phyloP scores from a whole-genome alignment of 1,284 basidiomycete genomes.

The Bondarzewia mesenterica region DNA sequence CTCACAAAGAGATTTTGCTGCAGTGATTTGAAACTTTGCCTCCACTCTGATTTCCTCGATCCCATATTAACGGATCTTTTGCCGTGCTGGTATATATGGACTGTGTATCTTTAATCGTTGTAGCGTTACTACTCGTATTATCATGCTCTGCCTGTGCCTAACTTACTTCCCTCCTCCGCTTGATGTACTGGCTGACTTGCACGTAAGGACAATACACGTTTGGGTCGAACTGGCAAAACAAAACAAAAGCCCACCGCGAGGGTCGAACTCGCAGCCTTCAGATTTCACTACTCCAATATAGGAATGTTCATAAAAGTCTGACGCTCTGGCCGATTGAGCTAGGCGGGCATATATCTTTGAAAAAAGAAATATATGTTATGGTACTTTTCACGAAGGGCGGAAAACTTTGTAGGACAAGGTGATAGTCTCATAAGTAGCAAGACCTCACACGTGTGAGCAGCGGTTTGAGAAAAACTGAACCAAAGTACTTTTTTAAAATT shows the following conservation, averaged over 20 bases:
- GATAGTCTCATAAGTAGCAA: too few species aligned
- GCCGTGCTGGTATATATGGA: background rate
- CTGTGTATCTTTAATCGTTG: conserved; percentile 27
- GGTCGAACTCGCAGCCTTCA: conserved; percentile 90
- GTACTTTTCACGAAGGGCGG: too few species aligned
- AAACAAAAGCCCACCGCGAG: conserved; percentile 71
- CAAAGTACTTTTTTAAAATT: too few species aligned
- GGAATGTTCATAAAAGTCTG: conserved; percentile 43
- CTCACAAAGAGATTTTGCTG: too few species aligned
- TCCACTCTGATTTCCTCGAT: too few species aligned
- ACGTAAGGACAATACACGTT: too few species aligned
- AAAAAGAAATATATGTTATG: background rate
- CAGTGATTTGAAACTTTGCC: background rate
- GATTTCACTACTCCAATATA: conserved; percentile 33
- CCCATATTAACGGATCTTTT: too few species aligned
- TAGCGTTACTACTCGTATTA: too few species aligned
- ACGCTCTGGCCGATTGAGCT: conserved; percentile 86
- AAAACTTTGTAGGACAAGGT: too few species aligned
- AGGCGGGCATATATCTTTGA: conserved; percentile 42
- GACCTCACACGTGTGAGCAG: too few species aligned
- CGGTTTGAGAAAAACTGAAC: too few species aligned
- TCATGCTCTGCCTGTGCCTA: too few species aligned
- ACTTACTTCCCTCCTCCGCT: background rate
- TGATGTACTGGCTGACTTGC: background rate
- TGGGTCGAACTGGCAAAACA: background rate